Evolutionary conservation across 148 eudicot species (phyloP).

Genomic region (Cornus kousa): DNA sequence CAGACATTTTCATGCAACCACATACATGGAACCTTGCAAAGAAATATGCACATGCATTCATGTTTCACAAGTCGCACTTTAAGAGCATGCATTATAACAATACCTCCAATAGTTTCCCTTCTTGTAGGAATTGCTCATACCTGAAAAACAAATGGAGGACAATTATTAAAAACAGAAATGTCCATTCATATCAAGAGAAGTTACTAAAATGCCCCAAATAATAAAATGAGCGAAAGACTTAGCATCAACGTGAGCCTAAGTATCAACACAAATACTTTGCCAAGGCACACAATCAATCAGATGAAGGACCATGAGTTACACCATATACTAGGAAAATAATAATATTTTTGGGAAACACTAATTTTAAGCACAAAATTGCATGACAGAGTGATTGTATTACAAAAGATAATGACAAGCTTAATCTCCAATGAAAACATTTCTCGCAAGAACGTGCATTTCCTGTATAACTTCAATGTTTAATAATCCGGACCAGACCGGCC

Average conservation of each 20-base stretch:
- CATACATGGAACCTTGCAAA: background rate
- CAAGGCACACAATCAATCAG: background rate
- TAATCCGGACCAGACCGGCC: too few relatives aligned
- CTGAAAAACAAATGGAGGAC: constrained; percentile 30
- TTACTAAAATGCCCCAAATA: background rate
- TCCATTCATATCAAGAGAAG: background rate
- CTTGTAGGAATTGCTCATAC: constrained; percentile 65
- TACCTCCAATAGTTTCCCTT: constrained; percentile 77
- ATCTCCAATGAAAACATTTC: background rate
- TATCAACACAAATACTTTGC: background rate
- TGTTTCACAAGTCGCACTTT: background rate
- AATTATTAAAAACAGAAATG: background rate
- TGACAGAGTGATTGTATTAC: background rate
- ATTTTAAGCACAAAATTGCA: too few relatives aligned
- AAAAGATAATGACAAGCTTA: background rate
- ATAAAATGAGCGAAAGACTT: background rate
- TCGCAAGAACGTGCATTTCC: too few relatives aligned
- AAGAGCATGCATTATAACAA: constrained; percentile 6
- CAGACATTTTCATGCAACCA: background rate
- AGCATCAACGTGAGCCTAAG: background rate
- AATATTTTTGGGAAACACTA: too few relatives aligned
- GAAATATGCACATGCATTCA: background rate
- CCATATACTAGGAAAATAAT: background rate
- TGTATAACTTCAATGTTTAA: too few relatives aligned
- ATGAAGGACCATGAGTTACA: background rate